Percentiles rank a stretch among this genome's conserved stretches.
phyloP scores from a whole-genome alignment of 768 basidiomycete species.

The Mycena venus region DNA sequence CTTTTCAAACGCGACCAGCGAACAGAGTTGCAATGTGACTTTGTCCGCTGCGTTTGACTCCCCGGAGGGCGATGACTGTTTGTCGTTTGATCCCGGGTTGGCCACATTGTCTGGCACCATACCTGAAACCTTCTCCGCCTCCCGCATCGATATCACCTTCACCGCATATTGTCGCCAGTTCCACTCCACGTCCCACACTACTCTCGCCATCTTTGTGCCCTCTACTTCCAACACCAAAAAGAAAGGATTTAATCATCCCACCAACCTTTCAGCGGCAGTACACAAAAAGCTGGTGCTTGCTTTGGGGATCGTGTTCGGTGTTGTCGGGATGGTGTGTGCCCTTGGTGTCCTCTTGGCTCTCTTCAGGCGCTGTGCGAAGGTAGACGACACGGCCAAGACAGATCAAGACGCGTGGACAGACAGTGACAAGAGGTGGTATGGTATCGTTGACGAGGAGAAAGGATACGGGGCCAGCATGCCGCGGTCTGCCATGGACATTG shows the following conservation, averaged over 20 bases:
- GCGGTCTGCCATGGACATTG: conserved; percentile 36
- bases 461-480: conserved; percentile 35
- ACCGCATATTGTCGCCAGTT: conserved; percentile 76
- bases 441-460: conserved; percentile 54
- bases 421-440: conserved; percentile 80
- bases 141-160: conserved; percentile 67
- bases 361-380: conserved; percentile 67
- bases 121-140: conserved; percentile 57
- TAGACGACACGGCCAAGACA: conserved; percentile 71
- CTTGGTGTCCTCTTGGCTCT: conserved; percentile 68
- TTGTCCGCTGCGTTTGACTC: conserved; percentile 72
- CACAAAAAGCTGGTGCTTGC: conserved; percentile 68
- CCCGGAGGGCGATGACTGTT: conserved; percentile 57
- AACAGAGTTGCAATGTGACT: conserved; percentile 59
- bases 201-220: conserved; percentile 63
- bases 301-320: conserved; percentile 71
- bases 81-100: conserved; percentile 63
- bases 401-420: conserved; percentile 77
- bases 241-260: conserved; percentile 46
- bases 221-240: conserved; percentile 54
- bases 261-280: conserved; percentile 55
- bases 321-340: conserved; percentile 69
- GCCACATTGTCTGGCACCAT: conserved; percentile 69
- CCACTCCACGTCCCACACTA: conserved; percentile 80
- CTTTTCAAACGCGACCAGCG: conserved; percentile 64